These are phyloP conservation scores for Penicillium sp. DNA, from an alignment of 2,329 filamentous ascomycete genomes.

Conservation along the genomic window DNA sequence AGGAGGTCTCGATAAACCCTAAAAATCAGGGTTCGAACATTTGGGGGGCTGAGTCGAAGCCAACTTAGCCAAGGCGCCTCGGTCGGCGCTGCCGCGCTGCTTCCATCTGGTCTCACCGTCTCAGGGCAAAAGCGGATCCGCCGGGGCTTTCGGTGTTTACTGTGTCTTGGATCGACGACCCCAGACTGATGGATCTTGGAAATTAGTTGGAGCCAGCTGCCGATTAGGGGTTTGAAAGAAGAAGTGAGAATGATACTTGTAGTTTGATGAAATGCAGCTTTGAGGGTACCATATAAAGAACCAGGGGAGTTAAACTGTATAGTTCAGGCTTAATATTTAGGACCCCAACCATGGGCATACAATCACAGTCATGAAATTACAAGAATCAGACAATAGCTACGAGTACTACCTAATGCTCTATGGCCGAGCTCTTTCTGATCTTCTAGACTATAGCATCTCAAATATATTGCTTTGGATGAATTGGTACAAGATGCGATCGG, in stretches of 20 bases:
- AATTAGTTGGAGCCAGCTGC: not conserved
- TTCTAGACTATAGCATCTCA: not conserved
- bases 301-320: not conserved
- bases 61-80: not conserved
- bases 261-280: not conserved
- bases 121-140: constrained; percentile 9
- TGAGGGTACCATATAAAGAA: not conserved
- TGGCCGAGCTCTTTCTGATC: not conserved
- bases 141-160: constrained; percentile 9
- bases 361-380: not conserved
- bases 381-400: not conserved
- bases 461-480: not conserved
- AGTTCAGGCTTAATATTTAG: too few relatives aligned
- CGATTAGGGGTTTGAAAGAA: not conserved
- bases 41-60: constrained; percentile 4
- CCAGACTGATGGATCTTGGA: constrained; percentile 1
- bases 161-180: constrained; percentile 1
- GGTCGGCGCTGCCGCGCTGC: not conserved
- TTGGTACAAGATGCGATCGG: not conserved
- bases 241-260: not conserved
- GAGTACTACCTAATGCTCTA: not conserved
- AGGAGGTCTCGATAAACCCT: constrained; percentile 4
- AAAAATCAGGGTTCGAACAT: constrained; percentile 2
- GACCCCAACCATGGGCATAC: not conserved
- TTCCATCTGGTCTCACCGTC: not conserved